phyloP scores from a whole-genome alignment of 108 stramenopile species.

The Pseudonitzschia pungens region DNA sequence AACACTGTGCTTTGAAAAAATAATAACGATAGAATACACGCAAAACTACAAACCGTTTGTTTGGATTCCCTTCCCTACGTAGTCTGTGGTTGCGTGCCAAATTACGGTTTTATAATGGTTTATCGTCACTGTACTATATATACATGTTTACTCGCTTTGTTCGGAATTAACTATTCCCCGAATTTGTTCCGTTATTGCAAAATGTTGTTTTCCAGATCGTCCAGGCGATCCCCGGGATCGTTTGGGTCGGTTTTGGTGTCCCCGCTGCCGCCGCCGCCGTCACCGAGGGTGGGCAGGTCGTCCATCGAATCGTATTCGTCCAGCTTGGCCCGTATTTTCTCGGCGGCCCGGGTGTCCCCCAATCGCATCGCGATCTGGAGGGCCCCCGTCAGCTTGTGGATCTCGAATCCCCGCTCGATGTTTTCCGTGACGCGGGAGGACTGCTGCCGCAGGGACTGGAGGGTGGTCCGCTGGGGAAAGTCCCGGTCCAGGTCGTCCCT shows the following conservation, averaged over 20 bases:
- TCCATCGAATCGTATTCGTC: constrained; percentile 41
- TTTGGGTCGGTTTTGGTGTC: not conserved
- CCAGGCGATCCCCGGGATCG: constrained; percentile 2
- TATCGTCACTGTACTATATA: not conserved
- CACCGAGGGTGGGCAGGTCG: constrained; percentile 25
- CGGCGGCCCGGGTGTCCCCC: constrained; percentile 41
- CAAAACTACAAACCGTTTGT: too few species aligned
- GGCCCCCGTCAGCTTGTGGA: constrained; percentile 48
- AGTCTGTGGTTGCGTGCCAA: too few species aligned
- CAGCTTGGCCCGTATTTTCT: constrained; percentile 41
- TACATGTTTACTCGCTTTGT: not conserved
- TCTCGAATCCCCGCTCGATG: constrained; percentile 49
- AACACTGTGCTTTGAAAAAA: too few species aligned
- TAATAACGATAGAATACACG: too few species aligned
- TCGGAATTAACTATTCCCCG: not conserved
- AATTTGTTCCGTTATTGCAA: constrained; percentile 18
- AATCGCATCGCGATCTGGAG: constrained; percentile 41
- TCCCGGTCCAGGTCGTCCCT: constrained; percentile 14
- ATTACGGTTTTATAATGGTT: too few species aligned
- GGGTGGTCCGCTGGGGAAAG: constrained; percentile 42
- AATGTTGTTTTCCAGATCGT: constrained; percentile 17
- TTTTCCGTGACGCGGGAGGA: constrained; percentile 32
- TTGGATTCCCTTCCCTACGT: too few species aligned
- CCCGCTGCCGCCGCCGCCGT: not conserved
- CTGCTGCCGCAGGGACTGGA: constrained; percentile 29